Percentiles rank a stretch among this genome's conserved stretches.
These are phyloP conservation scores for Aureobasidium namibiae DNA, from an alignment of 2,329 filamentous ascomycete species.

Conservation along the genomic window DNA sequence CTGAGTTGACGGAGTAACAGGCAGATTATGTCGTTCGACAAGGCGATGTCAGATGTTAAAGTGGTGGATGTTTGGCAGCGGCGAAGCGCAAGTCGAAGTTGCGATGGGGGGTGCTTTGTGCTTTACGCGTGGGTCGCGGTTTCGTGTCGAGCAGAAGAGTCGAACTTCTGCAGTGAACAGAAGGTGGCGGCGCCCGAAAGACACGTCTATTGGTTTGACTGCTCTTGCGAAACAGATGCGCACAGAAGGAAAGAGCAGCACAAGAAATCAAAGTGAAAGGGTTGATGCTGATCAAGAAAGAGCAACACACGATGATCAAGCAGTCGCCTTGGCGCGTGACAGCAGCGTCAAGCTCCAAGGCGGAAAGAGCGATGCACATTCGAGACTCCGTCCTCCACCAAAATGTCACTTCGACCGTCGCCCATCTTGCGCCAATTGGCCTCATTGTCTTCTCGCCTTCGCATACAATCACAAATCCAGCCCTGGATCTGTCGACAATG, in stretches of 20 bases:
- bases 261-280: not conserved
- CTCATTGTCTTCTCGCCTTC: conserved; percentile 2
- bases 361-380: not conserved
- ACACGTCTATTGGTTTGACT: not conserved
- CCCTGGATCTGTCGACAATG: conserved; percentile 24
- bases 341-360: not conserved
- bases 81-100: conserved; percentile 7
- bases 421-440: conserved; percentile 10
- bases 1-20: not conserved
- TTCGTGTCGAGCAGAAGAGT: not conserved
- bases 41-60: not conserved
- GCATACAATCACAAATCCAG: not conserved
- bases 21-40: not conserved
- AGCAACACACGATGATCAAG: not conserved
- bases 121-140: conserved; percentile 5
- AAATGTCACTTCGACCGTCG: conserved; percentile 9
- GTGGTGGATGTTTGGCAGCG: not conserved
- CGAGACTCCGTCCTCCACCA: not conserved
- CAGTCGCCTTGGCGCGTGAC: conserved; percentile 8
- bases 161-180: not conserved
- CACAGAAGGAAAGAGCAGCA: not conserved
- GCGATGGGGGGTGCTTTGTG: not conserved
- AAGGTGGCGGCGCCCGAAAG: not conserved
- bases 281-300: not conserved
- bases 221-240: not conserved